A percentile compares a stretch with the other conserved stretches of the same genome.
Evolutionary conservation across 2,329 filamentous ascomycete genomes (phyloP).

Genomic region (Waltergamsia citrina): DNA sequence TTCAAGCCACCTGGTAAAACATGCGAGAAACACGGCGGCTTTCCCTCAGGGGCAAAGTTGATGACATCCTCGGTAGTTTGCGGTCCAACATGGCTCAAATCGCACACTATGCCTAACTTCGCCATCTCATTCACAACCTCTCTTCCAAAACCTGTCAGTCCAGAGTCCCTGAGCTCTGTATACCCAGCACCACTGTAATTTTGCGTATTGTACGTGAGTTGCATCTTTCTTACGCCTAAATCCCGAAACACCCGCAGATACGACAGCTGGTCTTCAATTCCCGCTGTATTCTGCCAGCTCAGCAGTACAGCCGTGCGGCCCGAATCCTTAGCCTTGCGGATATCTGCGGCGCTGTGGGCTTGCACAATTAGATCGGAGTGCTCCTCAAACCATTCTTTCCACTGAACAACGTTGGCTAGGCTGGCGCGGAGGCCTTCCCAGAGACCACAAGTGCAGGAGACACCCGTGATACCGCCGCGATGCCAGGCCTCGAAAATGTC

Average conservation of each 20-base stretch:
- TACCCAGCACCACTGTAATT: constrained; percentile 30
- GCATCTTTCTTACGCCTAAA: constrained; percentile 29
- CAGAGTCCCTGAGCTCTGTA: constrained; percentile 23
- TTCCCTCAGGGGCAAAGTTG: constrained; percentile 20
- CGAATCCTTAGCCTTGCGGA: constrained; percentile 22
- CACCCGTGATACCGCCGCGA: constrained; percentile 26
- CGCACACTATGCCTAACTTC: constrained; percentile 22
- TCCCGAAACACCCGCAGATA: constrained; percentile 28
- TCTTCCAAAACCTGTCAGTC: constrained; percentile 23
- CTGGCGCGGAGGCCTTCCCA: constrained; percentile 27
- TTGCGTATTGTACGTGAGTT: constrained; percentile 30
- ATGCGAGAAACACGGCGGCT: constrained; percentile 29
- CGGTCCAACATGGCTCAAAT: constrained; percentile 23
- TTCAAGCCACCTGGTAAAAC: constrained; percentile 21
- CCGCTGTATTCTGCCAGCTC: constrained; percentile 29
- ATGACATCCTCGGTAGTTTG: constrained; percentile 23
- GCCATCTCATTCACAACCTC: constrained; percentile 23
- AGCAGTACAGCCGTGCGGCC: constrained; percentile 26
- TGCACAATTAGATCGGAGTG: constrained; percentile 26
- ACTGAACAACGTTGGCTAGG: constrained; percentile 28
- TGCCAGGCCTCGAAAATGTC: constrained; percentile 28
- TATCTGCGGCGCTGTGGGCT: constrained; percentile 23
- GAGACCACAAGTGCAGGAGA: constrained; percentile 27
- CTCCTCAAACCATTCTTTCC: constrained; percentile 32
- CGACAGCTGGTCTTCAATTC: constrained; percentile 26